These are phyloP conservation scores for Geotrichum australiense DNA, from an alignment of 1,139 yeast genomes.

Conservation along the genomic window DNA sequence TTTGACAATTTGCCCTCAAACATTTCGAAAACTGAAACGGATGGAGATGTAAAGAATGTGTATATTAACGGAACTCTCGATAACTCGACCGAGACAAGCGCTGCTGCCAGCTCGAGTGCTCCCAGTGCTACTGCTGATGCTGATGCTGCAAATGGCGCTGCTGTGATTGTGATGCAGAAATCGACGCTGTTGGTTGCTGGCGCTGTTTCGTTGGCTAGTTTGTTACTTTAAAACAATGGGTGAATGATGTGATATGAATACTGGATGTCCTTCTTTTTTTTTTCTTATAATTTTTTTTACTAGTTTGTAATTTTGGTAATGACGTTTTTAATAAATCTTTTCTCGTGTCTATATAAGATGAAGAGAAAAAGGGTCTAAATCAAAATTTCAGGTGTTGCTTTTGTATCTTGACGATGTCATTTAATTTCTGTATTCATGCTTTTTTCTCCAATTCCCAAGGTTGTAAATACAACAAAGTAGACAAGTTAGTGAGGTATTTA, in stretches of 20 bases:
- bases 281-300: too few species aligned
- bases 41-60: constrained; percentile 12
- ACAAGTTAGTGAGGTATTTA: too few species aligned
- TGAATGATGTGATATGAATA: background rate
- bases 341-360: too few species aligned
- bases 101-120: background rate
- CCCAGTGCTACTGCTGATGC: background rate
- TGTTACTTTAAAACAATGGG: background rate
- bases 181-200: constrained; percentile 1
- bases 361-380: too few species aligned
- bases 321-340: too few species aligned
- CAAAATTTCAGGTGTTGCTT: too few species aligned
- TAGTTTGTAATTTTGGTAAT: too few species aligned
- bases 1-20: constrained; percentile 21
- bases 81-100: constrained; percentile 7
- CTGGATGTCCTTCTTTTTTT: background rate
- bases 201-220: background rate
- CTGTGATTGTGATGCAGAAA: background rate
- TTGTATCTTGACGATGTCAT: too few species aligned
- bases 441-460: too few species aligned
- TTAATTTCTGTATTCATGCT: too few species aligned
- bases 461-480: too few species aligned
- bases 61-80: constrained; percentile 25
- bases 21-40: constrained; percentile 8
- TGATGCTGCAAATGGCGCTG: background rate